These are phyloP conservation scores for Telfairia occidentalis DNA, from an alignment of 331 rosid species.

Conservation along the genomic window DNA sequence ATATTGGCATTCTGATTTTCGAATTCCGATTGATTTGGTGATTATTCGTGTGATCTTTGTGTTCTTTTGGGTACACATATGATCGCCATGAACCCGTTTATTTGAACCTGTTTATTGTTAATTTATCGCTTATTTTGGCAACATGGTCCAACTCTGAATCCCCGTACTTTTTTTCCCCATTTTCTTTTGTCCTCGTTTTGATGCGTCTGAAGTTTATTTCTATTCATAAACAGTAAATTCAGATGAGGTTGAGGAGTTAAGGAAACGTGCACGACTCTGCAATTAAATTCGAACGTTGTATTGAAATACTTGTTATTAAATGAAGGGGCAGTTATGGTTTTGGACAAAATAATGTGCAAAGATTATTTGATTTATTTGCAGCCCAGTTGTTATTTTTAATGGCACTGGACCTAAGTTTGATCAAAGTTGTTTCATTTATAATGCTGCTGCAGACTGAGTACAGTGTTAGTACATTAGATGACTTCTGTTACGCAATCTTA, in stretches of 20 bases:
- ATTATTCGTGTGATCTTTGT: background rate
- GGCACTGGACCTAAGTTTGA: background rate
- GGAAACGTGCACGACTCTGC: background rate
- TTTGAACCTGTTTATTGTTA: background rate
- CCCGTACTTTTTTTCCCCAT: background rate
- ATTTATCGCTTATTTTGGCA: background rate
- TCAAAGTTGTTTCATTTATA: background rate
- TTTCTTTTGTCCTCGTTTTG: background rate
- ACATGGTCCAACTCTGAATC: background rate
- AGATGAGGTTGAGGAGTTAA: background rate
- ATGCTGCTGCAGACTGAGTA: background rate
- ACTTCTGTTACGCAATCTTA: background rate
- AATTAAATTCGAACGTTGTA: background rate
- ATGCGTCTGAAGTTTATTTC: background rate
- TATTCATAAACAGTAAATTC: background rate
- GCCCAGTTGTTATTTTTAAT: background rate
- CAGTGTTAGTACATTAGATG: background rate
- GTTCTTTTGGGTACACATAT: background rate
- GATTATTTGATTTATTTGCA: background rate
- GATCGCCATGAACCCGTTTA: slow-evolving; percentile 1
- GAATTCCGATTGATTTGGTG: background rate
- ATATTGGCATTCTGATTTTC: background rate
- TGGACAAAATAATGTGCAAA: background rate
- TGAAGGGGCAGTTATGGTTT: background rate
- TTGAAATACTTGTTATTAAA: background rate